Percentiles rank a stretch among this genome's conserved stretches.
Evolutionary conservation across 2,329 filamentous ascomycete species (phyloP).

Genomic region (Claviceps lovelessii): DNA sequence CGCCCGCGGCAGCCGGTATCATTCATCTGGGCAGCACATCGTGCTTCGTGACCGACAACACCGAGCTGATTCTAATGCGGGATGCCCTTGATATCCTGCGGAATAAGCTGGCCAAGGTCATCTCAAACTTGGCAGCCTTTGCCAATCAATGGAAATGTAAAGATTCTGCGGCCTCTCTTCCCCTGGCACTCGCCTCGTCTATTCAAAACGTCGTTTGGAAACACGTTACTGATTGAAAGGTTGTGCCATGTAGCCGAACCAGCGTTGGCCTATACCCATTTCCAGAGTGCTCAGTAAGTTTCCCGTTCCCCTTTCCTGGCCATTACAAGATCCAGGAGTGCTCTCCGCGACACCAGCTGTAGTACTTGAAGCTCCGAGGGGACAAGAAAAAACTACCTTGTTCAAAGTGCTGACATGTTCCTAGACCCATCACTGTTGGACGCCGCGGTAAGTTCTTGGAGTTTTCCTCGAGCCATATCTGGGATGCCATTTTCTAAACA

Average conservation of each 20-base stretch:
- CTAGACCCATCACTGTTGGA: constrained; percentile 9
- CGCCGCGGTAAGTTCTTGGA: constrained; percentile 7
- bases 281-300: constrained; percentile 40
- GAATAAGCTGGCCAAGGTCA: constrained; percentile 64
- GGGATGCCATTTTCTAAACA: background rate
- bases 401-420: constrained; percentile 1
- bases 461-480: constrained; percentile 19
- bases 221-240: background rate
- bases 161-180: constrained; percentile 5
- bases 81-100: constrained; percentile 58
- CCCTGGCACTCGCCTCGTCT: no score
- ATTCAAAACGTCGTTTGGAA: background rate
- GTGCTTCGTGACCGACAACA: constrained; percentile 52
- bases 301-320: background rate
- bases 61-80: constrained; percentile 56
- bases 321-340: background rate
- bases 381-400: background rate
- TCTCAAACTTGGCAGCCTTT: constrained; percentile 59
- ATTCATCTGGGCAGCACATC: constrained; percentile 51
- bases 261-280: constrained; percentile 64
- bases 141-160: constrained; percentile 54
- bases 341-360: background rate
- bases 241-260: constrained; percentile 29
- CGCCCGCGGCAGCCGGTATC: constrained; percentile 65
- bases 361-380: background rate